These are phyloP conservation scores for Teunomyces atbi DNA, from an alignment of 805 yeast genomes.

Conservation along the genomic window DNA sequence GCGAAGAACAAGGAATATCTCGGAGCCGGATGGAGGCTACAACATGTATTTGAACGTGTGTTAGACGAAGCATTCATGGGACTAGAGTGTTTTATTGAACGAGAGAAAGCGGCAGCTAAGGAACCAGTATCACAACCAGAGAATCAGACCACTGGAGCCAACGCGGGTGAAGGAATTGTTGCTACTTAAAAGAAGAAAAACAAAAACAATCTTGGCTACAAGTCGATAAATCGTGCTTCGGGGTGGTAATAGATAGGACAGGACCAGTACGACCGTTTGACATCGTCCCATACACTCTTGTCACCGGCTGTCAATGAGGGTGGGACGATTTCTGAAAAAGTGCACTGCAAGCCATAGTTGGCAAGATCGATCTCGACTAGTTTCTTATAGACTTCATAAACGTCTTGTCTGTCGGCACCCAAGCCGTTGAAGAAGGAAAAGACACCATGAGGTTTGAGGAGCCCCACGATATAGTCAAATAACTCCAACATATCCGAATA, in stretches of 20 bases:
- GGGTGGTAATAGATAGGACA: conserved; percentile 71
- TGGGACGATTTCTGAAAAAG: conserved; percentile 49
- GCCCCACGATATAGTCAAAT: conserved; percentile 77
- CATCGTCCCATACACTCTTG: conserved; percentile 58
- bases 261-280: conserved; percentile 64
- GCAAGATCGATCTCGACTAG: conserved; percentile 77
- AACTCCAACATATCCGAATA: conserved; percentile 85
- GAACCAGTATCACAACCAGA: neutral
- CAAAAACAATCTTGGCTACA: neutral
- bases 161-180: neutral
- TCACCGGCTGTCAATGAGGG: conserved; percentile 39
- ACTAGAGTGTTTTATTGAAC: conserved; percentile 71
- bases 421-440: conserved; percentile 90
- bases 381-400: conserved; percentile 71
- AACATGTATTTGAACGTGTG: conserved; percentile 68
- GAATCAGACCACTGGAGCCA: neutral
- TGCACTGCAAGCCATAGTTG: conserved; percentile 72
- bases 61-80: conserved; percentile 90
- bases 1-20: conserved; percentile 62
- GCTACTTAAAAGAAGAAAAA: neutral
- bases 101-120: conserved; percentile 24
- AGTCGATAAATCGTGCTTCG: conserved; percentile 46
- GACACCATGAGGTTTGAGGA: conserved; percentile 76
- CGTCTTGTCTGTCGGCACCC: conserved; percentile 44
- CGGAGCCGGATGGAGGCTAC: conserved; percentile 84